A percentile compares a stretch with the other conserved stretches of the same genome.
phyloP scores from a whole-genome alignment of 768 basidiomycete species.

The Calocybe gangraenosa region DNA sequence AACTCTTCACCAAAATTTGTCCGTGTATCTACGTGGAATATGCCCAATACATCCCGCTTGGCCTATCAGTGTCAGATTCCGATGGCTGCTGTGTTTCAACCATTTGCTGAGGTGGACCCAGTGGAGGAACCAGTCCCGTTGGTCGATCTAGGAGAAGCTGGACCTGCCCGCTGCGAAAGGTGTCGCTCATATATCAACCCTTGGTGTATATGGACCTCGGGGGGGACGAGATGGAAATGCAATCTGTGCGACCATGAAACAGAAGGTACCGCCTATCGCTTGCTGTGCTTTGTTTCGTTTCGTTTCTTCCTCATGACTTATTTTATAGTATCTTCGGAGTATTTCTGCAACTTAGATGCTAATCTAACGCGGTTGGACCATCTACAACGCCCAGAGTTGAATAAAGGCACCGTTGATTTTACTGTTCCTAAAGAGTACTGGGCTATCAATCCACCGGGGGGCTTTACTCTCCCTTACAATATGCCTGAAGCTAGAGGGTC shows the following conservation, averaged over 20 bases:
- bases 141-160: constrained; percentile 63
- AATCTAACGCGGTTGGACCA: constrained; percentile 79
- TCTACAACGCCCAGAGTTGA: constrained; percentile 77
- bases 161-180: constrained; percentile 79
- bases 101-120: constrained; percentile 78
- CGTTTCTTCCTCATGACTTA: constrained; percentile 3
- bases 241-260: constrained; percentile 85
- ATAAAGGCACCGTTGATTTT: constrained; percentile 90
- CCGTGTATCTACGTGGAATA: constrained; percentile 84
- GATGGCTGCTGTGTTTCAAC: constrained; percentile 80
- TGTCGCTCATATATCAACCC: constrained; percentile 94
- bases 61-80: constrained; percentile 82
- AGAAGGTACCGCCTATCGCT: constrained; percentile 56
- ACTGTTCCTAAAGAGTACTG: constrained; percentile 80
- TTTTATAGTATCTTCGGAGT: constrained; percentile 64
- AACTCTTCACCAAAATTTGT: constrained; percentile 92
- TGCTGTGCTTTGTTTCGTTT: neutral
- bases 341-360: constrained; percentile 81
- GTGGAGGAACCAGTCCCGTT: constrained; percentile 78
- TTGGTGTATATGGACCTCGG: constrained; percentile 83
- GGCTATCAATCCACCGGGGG: constrained; percentile 64
- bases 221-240: constrained; percentile 86
- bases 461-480: constrained; percentile 49
- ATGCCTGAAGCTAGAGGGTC: constrained; percentile 43
- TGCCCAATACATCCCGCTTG: constrained; percentile 78